Evolutionary conservation across 2,329 filamentous ascomycete genomes (phyloP).

Genomic region (Chrysoporthe puriensis): DNA sequence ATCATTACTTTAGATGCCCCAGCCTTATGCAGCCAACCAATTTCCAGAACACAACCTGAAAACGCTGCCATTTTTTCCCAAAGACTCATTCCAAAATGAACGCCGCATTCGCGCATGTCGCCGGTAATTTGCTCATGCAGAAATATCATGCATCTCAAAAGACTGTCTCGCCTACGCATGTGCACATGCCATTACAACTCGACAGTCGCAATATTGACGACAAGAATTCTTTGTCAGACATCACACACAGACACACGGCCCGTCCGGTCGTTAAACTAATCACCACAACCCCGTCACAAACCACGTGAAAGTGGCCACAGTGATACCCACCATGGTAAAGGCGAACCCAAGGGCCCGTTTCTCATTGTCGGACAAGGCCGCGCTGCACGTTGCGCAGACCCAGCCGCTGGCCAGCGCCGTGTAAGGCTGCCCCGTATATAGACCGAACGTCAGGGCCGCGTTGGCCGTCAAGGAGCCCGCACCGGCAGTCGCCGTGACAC

Average conservation of each 20-base stretch:
- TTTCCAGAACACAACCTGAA: conserved; percentile 11
- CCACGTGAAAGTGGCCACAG: conserved; percentile 66
- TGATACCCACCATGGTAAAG: conserved; percentile 58
- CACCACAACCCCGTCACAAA: conserved; percentile 58
- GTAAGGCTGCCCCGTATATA: conserved; percentile 60
- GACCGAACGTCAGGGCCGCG: conserved; percentile 56
- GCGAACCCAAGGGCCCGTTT: conserved; percentile 54
- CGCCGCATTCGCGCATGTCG: conserved; percentile 21
- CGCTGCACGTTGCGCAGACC: conserved; percentile 62
- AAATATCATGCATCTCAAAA: conserved; percentile 9
- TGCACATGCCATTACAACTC: conserved; percentile 26
- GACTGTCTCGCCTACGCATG: conserved; percentile 22
- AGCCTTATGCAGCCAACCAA: conserved; percentile 11
- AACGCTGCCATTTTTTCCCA: conserved; percentile 13
- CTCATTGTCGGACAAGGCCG: conserved; percentile 51
- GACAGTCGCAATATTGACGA: conserved; percentile 14
- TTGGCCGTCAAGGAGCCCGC: conserved; percentile 60
- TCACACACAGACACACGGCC: background rate
- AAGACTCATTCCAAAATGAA: conserved; percentile 14
- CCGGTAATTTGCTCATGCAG: background rate
- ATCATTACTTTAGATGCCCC: conserved; percentile 28
- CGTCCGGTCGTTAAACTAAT: background rate
- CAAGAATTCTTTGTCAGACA: conserved; percentile 6
- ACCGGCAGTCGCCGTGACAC: conserved; percentile 53
- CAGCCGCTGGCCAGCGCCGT: conserved; percentile 53